These are phyloP conservation scores for Podosphaera aphanis DNA, from an alignment of 2,329 filamentous ascomycete genomes.

Conservation along the genomic window DNA sequence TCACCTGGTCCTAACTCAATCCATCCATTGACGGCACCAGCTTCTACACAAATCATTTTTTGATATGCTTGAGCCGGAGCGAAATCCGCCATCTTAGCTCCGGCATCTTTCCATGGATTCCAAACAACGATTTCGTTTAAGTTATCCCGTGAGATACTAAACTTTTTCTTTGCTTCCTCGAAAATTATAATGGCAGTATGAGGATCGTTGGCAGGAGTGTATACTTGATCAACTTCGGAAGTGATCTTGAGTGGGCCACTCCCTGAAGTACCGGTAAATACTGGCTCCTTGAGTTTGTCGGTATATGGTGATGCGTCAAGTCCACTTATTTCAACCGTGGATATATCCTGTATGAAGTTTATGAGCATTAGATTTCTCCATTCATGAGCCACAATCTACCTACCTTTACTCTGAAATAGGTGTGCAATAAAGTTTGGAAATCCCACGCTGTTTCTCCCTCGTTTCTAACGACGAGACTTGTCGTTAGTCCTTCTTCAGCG, in stretches of 20 bases:
- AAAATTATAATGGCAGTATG: conserved; percentile 32
- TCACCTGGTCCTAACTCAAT: conserved; percentile 63
- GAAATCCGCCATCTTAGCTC: conserved; percentile 64
- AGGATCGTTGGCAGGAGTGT: conserved; percentile 44
- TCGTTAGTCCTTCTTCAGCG: conserved; percentile 48
- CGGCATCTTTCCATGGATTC: conserved; percentile 88
- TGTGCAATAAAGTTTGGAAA: conserved; percentile 78
- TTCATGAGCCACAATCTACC: conserved; percentile 26
- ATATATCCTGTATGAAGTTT: conserved; percentile 42
- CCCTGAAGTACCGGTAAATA: conserved; percentile 39
- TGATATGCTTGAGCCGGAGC: conserved; percentile 72
- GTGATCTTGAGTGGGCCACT: conserved; percentile 39
- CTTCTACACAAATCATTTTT: conserved; percentile 86
- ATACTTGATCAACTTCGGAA: conserved; percentile 71
- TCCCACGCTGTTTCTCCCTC: conserved; percentile 63
- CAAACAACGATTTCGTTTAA: conserved; percentile 78
- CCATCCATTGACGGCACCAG: conserved; percentile 63
- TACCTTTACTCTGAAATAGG: conserved; percentile 66
- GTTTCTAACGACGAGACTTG: conserved; percentile 70
- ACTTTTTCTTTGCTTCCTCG: conserved; percentile 38
- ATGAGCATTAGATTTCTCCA: not conserved
- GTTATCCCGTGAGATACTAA: conserved; percentile 61
- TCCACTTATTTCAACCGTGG: conserved; percentile 45
- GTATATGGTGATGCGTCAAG: conserved; percentile 54
- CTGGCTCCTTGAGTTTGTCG: conserved; percentile 47